Evolutionary conservation across 1,284 basidiomycete genomes (phyloP), one percentile per base, ranked within the genome.

Genomic region (Marasmius fiardii): DNA sequence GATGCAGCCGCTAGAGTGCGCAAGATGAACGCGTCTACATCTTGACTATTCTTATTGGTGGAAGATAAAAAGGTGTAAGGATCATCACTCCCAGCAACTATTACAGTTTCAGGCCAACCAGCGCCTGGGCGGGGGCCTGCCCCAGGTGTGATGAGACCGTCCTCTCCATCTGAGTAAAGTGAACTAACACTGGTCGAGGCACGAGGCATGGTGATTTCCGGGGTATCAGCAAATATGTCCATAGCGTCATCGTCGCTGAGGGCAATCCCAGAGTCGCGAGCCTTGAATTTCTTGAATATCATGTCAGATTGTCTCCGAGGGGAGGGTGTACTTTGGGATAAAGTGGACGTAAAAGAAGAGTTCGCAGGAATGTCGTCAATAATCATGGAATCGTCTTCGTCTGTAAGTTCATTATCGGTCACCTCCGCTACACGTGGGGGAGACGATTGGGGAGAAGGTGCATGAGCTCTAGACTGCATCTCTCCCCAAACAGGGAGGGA

Each of bases 11-110:
- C 80, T n/a, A 92, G 78, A 0, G 84, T 85, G 33, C 82, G 81
- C 60, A 85, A 71, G 60, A 92, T 90, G 67, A 90, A 90, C 6
- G 79, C 80, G 53, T 91, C 86, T 1, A 87, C 76, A 50, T 85
- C 78, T 20, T 73, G 66, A 16, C 71, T 70, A 51, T 71, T 67
- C 16, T 71, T 67, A 41, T 65, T 63, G 8, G 60, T 41, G 43
- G 52, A 53, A 43, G 53, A 59, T 55, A 54, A 51, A 56, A 61
- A 56, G 48, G 60, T 59, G 35, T 67, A 64, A 34, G 68, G 64
- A 23, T 75, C 72, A 57, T 79, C 77, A 35, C 74, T 70, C 4
- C 72, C 71, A 44, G 69, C 71, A 21, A 80, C 64, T 39, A 77
- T 72, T 33, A 77, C 67, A 18, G 76, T 61, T 7, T 67, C 68